Conservation (phyloP, 768 basidiomycete species). For the Pholiota conissans region DNA sequence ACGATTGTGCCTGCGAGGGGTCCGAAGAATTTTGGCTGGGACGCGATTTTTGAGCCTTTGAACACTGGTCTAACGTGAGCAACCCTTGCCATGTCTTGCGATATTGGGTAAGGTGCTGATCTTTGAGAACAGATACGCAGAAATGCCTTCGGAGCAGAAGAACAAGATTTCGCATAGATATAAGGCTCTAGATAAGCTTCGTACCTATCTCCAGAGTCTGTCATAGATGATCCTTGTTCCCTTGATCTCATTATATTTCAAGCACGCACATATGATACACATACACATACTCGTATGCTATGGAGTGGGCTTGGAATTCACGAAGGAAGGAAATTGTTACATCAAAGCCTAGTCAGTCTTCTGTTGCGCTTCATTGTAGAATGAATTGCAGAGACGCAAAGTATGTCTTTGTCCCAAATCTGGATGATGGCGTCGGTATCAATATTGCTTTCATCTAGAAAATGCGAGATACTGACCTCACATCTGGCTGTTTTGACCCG, state of each 20-base stretch:
- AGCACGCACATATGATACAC: too few species aligned
- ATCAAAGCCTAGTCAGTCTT: not conserved
- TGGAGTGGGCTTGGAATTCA: too few species aligned
- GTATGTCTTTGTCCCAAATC: slow-evolving; percentile 42
- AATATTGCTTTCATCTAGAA: not conserved
- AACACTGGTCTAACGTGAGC: slow-evolving; percentile 77
- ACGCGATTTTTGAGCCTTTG: slow-evolving; percentile 79
- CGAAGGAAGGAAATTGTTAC: too few species aligned
- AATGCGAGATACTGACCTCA: slow-evolving; percentile 33
- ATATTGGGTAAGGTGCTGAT: slow-evolving; percentile 1
- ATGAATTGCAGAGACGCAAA: slow-evolving; percentile 46
- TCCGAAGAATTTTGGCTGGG: slow-evolving; percentile 84
- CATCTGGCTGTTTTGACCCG: slow-evolving; percentile 41
- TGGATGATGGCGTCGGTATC: slow-evolving; percentile 15
- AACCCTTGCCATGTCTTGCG: not conserved
- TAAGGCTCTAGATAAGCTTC: slow-evolving; percentile 69
- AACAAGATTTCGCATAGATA: slow-evolving; percentile 75
- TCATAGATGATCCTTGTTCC: not conserved
- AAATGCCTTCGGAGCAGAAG: slow-evolving; percentile 70
- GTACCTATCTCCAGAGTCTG: slow-evolving; percentile 45
- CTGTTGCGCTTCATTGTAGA: slow-evolving; percentile 31
- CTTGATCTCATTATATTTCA: too few species aligned
- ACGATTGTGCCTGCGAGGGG: slow-evolving; percentile 88
- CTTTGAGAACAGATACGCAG: slow-evolving; percentile 56
- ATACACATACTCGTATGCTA: too few species aligned